Percentiles rank a stretch among this genome's conserved stretches.
Evolutionary conservation across 2,329 filamentous ascomycete genomes (phyloP).

Genomic region (Graphium sp.): DNA sequence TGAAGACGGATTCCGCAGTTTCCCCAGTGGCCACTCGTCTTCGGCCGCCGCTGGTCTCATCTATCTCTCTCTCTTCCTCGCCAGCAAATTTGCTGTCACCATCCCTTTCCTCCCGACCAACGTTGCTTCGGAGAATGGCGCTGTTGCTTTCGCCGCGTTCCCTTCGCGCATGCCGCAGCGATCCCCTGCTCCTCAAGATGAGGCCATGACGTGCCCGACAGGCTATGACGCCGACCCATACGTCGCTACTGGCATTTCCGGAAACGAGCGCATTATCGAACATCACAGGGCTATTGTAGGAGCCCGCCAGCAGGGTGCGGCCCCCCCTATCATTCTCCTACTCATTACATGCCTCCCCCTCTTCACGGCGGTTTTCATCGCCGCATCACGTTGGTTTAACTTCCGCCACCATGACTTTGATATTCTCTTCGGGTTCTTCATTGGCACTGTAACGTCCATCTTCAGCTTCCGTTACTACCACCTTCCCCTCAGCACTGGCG

Average conservation of each 20-base stretch:
- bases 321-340: constrained; percentile 68
- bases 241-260: constrained; percentile 14
- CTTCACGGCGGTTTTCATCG: constrained; percentile 61
- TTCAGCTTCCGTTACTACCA: constrained; percentile 79
- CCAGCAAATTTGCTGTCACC: constrained; percentile 62
- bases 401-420: constrained; percentile 89
- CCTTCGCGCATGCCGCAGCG: constrained; percentile 38
- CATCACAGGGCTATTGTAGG: constrained; percentile 25
- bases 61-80: constrained; percentile 77
- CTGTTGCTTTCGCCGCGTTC: constrained; percentile 45
- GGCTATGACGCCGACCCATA: constrained; percentile 26
- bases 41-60: constrained; percentile 64
- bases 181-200: constrained; percentile 3
- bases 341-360: constrained; percentile 54
- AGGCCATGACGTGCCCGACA: constrained; percentile 51
- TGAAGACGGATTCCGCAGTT: constrained; percentile 73
- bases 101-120: constrained; percentile 49
- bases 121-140: constrained; percentile 21
- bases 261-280: constrained; percentile 7
- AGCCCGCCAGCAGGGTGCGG: constrained; percentile 57
- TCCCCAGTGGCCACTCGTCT: constrained; percentile 38
- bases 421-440: constrained; percentile 66
- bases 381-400: constrained; percentile 74
- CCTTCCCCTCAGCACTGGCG: constrained; percentile 34
- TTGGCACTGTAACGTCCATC: constrained; percentile 55